These are phyloP conservation scores for Exidia glandulosa DNA, from an alignment of 768 basidiomycete genomes.

Conservation along the genomic window DNA sequence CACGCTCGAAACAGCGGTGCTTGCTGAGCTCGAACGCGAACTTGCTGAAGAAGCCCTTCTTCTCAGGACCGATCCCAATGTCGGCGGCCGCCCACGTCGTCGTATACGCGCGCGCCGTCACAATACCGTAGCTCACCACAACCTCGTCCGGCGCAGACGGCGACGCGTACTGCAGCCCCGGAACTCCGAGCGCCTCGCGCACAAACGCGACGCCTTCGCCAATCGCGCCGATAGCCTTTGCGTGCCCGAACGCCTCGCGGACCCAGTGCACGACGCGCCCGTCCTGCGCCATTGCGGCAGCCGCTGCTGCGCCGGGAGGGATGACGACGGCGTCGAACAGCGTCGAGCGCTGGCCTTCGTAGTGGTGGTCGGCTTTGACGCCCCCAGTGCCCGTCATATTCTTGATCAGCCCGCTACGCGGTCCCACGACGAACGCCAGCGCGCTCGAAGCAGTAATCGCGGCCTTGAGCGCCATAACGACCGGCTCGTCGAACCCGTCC, in stretches of 20 bases:
- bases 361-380: slow-evolving; percentile 54
- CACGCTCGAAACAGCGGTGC: slow-evolving; percentile 55
- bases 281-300: slow-evolving; percentile 41
- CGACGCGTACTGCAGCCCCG: slow-evolving; percentile 32
- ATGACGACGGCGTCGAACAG: slow-evolving; percentile 76
- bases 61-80: slow-evolving; percentile 30
- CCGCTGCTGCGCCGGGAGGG: slow-evolving; percentile 55
- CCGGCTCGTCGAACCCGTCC: slow-evolving; percentile 59
- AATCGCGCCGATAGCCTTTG: slow-evolving; percentile 69
- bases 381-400: slow-evolving; percentile 5
- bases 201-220: slow-evolving; percentile 50
- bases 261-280: slow-evolving; percentile 76
- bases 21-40: slow-evolving; percentile 55
- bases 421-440: slow-evolving; percentile 55
- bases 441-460: slow-evolving; percentile 43
- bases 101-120: slow-evolving; percentile 46
- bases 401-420: slow-evolving; percentile 44
- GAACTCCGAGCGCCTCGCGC: slow-evolving; percentile 33
- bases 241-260: slow-evolving; percentile 78
- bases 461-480: slow-evolving; percentile 47
- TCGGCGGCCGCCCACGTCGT: slow-evolving; percentile 29
- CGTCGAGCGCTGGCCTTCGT: slow-evolving; percentile 71
- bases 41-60: slow-evolving; percentile 44
- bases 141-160: slow-evolving; percentile 26
- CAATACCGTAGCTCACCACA: slow-evolving; percentile 47